A percentile compares a stretch with the other conserved stretches of the same genome.
These are phyloP conservation scores for Rutstroemia sydowiana DNA, from an alignment of 2,329 filamentous ascomycete species.

Conservation along the genomic window DNA sequence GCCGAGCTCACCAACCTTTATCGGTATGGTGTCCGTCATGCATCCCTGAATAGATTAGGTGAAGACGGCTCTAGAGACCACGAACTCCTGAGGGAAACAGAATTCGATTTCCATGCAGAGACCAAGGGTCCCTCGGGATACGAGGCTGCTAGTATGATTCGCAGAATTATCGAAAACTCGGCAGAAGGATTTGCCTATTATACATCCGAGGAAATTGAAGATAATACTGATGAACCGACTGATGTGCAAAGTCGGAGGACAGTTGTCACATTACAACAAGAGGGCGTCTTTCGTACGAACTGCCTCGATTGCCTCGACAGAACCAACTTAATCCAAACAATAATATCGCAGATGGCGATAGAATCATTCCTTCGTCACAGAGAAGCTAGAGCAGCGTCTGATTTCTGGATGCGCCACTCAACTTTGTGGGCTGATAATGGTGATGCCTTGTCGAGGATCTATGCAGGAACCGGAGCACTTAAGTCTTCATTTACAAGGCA, in stretches of 20 bases:
- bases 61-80: conserved; percentile 52
- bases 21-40: conserved; percentile 77
- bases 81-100: conserved; percentile 83
- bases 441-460: conserved; percentile 85
- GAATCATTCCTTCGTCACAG: conserved; percentile 41
- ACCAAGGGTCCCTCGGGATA: conserved; percentile 95
- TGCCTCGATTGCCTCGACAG: conserved; percentile 99
- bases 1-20: conserved; percentile 85
- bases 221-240: conserved; percentile 77
- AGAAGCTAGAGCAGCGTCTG: conserved; percentile 58
- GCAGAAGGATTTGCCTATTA: conserved; percentile 76
- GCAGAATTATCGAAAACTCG: conserved; percentile 70
- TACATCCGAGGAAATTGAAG: conserved; percentile 79
- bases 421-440: conserved; percentile 99
- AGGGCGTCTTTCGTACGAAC: conserved; percentile 89
- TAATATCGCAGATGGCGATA: conserved; percentile 84
- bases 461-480: conserved; percentile 92
- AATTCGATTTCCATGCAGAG: conserved; percentile 98
- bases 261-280: conserved; percentile 46
- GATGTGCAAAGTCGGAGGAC: conserved; percentile 37
- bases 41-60: conserved; percentile 76
- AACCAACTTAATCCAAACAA: conserved; percentile 91
- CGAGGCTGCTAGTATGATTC: conserved; percentile 77
- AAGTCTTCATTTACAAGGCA: conserved; percentile 98
- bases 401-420: conserved; percentile 86